phyloP scores from a whole-genome alignment of 306 rosid genomes.

The Prunus padus region DNA sequence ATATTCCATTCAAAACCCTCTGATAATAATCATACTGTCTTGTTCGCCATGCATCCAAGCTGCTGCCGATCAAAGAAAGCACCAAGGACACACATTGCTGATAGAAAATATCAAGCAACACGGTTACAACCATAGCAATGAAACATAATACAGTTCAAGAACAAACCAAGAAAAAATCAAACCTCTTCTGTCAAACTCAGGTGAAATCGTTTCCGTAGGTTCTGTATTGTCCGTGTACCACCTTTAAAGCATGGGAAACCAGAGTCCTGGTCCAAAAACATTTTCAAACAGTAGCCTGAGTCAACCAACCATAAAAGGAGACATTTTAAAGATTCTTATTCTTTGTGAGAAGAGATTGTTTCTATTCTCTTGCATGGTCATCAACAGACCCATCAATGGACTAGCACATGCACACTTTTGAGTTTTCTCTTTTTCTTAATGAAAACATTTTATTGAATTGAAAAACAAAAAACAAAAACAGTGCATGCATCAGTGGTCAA shows the following conservation, averaged over 20 bases:
- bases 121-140: constrained; percentile 24
- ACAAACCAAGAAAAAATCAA: constrained; percentile 17
- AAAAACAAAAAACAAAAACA: not conserved
- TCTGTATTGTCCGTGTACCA: constrained; percentile 90
- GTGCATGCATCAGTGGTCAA: not conserved
- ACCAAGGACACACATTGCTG: constrained; percentile 99
- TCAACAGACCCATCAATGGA: not conserved
- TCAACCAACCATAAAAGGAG: constrained; percentile 4
- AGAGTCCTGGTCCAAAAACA: constrained; percentile 70
- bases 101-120: constrained; percentile 9
- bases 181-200: constrained; percentile 98
- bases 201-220: constrained; percentile 93
- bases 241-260: constrained; percentile 99
- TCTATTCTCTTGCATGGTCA: not conserved
- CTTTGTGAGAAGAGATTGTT: not conserved
- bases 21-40: constrained; percentile 98
- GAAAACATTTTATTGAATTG: not conserved
- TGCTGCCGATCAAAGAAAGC: constrained; percentile 93
- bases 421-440: not conserved
- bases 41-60: constrained; percentile 99
- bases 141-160: constrained; percentile 6
- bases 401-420: not conserved
- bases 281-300: constrained; percentile 25
- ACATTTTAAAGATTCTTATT: not conserved
- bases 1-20: constrained; percentile 93